Percentiles rank a stretch among this genome's conserved stretches.
These are phyloP conservation scores for Aspergillus luchuensis DNA, from an alignment of 2,329 filamentous ascomycete species.

Conservation along the genomic window DNA sequence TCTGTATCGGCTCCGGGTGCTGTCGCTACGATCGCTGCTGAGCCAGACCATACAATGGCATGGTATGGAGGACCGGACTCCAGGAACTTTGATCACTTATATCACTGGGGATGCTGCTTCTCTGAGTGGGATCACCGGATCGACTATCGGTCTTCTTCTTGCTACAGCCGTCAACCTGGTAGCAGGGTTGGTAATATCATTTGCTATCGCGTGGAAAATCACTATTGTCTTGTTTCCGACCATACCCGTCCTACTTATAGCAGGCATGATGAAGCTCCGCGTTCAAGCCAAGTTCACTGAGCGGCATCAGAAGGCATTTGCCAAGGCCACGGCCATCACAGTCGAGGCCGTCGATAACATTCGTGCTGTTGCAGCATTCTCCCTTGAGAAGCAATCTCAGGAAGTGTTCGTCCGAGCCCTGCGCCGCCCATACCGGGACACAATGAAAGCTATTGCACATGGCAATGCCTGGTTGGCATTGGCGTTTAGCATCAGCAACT, in stretches of 20 bases:
- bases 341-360: conserved; percentile 53
- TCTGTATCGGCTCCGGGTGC: conserved; percentile 62
- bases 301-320: conserved; percentile 53
- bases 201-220: conserved; percentile 74
- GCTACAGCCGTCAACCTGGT: conserved; percentile 70
- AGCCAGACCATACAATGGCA: conserved; percentile 71
- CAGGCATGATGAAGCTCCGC: conserved; percentile 68
- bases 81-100: conserved; percentile 62
- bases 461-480: conserved; percentile 49
- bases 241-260: conserved; percentile 67
- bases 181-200: conserved; percentile 66
- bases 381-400: conserved; percentile 53
- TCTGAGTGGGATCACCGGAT: conserved; percentile 68
- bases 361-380: conserved; percentile 53
- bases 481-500: conserved; percentile 54
- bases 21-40: conserved; percentile 65
- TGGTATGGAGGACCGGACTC: conserved; percentile 63
- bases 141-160: conserved; percentile 68
- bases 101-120: conserved; percentile 70
- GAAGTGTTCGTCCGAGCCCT: conserved; percentile 49
- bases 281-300: conserved; percentile 62
- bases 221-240: conserved; percentile 69
- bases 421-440: conserved; percentile 49
- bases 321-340: conserved; percentile 44
- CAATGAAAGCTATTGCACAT: conserved; percentile 49